phyloP scores from a whole-genome alignment of 805 yeast genomes.

The Candida succiphila region DNA sequence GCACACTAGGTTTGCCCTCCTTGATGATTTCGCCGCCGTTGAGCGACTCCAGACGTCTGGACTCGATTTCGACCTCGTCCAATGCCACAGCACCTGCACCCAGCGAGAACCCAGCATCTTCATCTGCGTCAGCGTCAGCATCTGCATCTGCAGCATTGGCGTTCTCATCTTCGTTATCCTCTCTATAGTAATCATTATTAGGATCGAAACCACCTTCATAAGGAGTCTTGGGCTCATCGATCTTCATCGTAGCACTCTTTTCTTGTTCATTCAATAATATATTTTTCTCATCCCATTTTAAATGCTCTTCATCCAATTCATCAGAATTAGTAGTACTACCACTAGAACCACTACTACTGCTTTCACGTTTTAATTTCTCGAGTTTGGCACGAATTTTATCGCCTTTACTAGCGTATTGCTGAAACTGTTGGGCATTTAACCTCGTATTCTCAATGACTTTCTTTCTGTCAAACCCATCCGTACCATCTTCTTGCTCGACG shows the following conservation, averaged over 20 bases:
- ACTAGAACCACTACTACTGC: slow-evolving; percentile 17
- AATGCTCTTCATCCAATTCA: slow-evolving; percentile 29
- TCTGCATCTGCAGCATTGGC: slow-evolving; percentile 34
- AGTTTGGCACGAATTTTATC: slow-evolving; percentile 31
- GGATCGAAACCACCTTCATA: slow-evolving; percentile 86
- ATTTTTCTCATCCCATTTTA: slow-evolving; percentile 83
- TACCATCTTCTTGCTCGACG: slow-evolving; percentile 5
- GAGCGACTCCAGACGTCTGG: slow-evolving; percentile 16
- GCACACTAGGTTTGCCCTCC: slow-evolving; percentile 8
- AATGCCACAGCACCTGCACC: slow-evolving; percentile 35
- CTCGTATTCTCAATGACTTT: slow-evolving; percentile 75
- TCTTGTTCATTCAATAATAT: slow-evolving; percentile 66
- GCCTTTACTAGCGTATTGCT: too few species aligned
- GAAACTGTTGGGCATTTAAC: slow-evolving; percentile 39
- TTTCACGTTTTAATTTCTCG: slow-evolving; percentile 32
- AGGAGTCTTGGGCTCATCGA: slow-evolving; percentile 94
- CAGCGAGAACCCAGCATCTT: slow-evolving; percentile 32
- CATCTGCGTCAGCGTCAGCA: slow-evolving; percentile 28
- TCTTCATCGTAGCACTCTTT: slow-evolving; percentile 64
- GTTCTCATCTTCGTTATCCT: slow-evolving; percentile 50
- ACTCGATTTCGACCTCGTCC: slow-evolving; percentile 17
- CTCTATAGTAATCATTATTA: slow-evolving; percentile 66
- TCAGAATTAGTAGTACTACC: slow-evolving; percentile 7
- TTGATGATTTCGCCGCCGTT: slow-evolving; percentile 31
- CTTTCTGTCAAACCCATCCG: slow-evolving; percentile 39